Percentiles rank a stretch among this genome's conserved stretches.
Evolutionary conservation across 176 grass and related monocot species (phyloP).

Genomic region (Elaeis guineensis): DNA sequence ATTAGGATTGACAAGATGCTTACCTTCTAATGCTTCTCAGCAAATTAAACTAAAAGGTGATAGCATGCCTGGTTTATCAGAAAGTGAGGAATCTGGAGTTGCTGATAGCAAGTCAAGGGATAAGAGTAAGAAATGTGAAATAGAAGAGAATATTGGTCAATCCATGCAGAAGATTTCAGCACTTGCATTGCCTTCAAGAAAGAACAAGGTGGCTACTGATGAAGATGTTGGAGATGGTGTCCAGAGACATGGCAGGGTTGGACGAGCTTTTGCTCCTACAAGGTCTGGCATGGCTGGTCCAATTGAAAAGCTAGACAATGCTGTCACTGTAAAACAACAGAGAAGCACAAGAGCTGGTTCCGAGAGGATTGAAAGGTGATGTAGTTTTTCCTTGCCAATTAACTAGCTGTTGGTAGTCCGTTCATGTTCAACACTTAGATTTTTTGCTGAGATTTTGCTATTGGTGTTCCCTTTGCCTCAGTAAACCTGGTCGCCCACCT

Average conservation of each 20-base stretch:
- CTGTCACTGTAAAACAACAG: constrained; percentile 52
- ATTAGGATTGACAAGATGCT: constrained; percentile 22
- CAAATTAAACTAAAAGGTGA: constrained; percentile 49
- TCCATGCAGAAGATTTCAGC: constrained; percentile 62
- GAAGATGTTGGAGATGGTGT: constrained; percentile 59
- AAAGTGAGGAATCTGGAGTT: constrained; percentile 51
- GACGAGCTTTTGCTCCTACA: constrained; percentile 40
- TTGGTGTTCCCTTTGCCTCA: constrained; percentile 27
- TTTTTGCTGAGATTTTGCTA: not conserved
- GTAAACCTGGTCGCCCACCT: constrained; percentile 70
- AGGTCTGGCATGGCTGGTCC: constrained; percentile 44
- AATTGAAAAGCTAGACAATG: constrained; percentile 65
- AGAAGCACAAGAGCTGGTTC: constrained; percentile 60
- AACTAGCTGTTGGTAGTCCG: not conserved
- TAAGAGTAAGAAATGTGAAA: constrained; percentile 58
- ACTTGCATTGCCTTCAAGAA: constrained; percentile 66
- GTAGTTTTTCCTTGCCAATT: constrained; percentile 13
- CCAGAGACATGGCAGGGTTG: constrained; percentile 54
- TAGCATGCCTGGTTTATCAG: constrained; percentile 38
- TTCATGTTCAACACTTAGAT: too few species aligned
- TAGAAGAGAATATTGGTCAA: constrained; percentile 44
- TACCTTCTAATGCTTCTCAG: constrained; percentile 36
- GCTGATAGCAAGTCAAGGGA: constrained; percentile 67
- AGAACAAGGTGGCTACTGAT: constrained; percentile 57
- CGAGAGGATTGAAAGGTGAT: constrained; percentile 76